These are phyloP conservation scores for Gossypium gossypioides DNA, from an alignment of 441 rosid genomes.

Conservation along the genomic window DNA sequence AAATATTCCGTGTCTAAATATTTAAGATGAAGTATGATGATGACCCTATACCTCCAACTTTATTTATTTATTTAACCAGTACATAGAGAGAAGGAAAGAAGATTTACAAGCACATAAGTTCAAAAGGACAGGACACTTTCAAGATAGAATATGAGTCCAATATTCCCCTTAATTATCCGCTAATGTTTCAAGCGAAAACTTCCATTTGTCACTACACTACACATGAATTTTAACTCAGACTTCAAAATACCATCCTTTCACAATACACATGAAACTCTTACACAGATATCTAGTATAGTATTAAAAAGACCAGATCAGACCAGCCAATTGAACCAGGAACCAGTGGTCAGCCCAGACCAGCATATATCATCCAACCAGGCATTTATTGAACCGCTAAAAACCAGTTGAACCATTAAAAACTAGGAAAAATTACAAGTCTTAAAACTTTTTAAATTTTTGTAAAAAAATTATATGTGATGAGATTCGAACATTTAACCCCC, in stretches of 20 bases:
- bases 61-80: background rate
- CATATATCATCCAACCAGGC: background rate
- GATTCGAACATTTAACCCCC: background rate
- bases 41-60: background rate
- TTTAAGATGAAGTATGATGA: background rate
- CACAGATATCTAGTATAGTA: background rate
- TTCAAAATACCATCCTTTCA: background rate
- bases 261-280: slow-evolving; percentile 8
- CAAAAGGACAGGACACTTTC: background rate
- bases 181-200: background rate
- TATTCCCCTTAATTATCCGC: background rate
- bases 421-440: background rate
- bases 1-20: background rate
- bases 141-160: background rate
- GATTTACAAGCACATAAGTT: slow-evolving; percentile 1
- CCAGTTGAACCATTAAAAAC: background rate
- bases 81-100: background rate
- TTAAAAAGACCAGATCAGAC: background rate
- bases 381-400: background rate
- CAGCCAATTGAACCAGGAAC: background rate
- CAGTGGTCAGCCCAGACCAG: background rate
- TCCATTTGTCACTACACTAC: background rate
- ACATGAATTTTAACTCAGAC: slow-evolving; percentile 10
- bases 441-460: background rate
- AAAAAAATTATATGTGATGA: background rate